phyloP scores from a whole-genome alignment of 2,329 filamentous ascomycete species.

The Aureobasidium uvarum region DNA sequence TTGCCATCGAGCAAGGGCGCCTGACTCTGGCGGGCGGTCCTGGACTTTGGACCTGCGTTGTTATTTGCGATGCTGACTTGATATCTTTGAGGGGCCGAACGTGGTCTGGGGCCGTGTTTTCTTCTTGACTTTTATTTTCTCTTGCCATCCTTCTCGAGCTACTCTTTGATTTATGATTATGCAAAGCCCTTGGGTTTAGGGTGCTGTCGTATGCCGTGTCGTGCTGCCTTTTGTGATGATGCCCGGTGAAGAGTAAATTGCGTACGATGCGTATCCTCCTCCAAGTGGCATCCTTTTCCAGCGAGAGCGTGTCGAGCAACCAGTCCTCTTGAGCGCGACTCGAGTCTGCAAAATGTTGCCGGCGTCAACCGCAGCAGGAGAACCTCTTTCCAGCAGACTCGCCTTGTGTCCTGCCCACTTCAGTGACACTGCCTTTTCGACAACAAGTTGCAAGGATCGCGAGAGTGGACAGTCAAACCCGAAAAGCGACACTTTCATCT shows the following conservation, averaged over 20 bases:
- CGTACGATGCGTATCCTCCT: neutral
- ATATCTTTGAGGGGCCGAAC: neutral
- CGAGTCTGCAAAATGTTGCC: neutral
- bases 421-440: no score
- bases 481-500: no score
- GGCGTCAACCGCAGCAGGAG: no score
- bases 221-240: neutral
- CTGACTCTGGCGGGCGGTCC: neutral
- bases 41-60: neutral
- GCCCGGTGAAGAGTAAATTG: neutral
- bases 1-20: neutral
- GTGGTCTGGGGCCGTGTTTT: neutral
- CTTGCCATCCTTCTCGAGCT: no score
- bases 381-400: no score
- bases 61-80: conserved; percentile 1
- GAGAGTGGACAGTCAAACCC: no score
- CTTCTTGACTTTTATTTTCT: neutral
- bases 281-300: neutral
- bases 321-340: neutral
- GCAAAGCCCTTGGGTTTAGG: neutral
- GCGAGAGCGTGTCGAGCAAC: neutral
- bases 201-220: neutral
- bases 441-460: no score
- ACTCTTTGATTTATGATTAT: neutral
- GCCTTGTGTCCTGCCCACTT: no score